Conservation (phyloP, 805 yeast species). For the Kurtzmaniella cleridarum region DNA sequence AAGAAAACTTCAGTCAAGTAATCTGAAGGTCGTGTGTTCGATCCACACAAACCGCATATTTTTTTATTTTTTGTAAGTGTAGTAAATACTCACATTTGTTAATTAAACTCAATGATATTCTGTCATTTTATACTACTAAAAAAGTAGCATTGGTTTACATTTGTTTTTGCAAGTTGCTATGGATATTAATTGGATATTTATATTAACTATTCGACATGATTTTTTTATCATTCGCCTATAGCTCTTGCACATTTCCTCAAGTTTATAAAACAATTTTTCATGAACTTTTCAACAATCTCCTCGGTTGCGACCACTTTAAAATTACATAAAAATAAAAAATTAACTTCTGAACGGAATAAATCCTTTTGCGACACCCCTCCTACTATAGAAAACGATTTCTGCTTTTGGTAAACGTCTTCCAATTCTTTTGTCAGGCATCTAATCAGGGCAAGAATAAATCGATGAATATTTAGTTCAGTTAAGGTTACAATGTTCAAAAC, state of each 20-base stretch:
- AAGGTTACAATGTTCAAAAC: conserved; percentile 27
- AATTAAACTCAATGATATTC: no score
- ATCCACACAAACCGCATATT: conserved; percentile 67
- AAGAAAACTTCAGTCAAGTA: conserved; percentile 11
- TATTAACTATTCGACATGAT: no score
- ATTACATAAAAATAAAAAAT: conserved; percentile 35
- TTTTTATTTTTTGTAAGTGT: no score
- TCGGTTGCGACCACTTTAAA: conserved; percentile 34
- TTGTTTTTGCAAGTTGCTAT: no score
- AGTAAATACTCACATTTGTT: no score
- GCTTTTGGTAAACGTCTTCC: conserved; percentile 39
- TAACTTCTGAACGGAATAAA: conserved; percentile 33
- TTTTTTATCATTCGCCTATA: conserved; percentile 3
- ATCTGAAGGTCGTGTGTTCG: conserved; percentile 89
- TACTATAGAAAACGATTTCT: conserved; percentile 35
- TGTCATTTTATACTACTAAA: no score
- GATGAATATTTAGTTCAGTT: conserved; percentile 29
- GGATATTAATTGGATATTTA: no score
- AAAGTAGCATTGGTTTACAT: no score
- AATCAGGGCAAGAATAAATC: conserved; percentile 34
- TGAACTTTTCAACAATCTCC: conserved; percentile 25
- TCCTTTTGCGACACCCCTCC: conserved; percentile 37
- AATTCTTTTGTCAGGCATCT: conserved; percentile 38
- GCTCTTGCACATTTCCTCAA: conserved; percentile 20
- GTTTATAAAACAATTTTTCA: conserved; percentile 23